These are phyloP conservation scores for Aspergillus awamori DNA, from an alignment of 2,329 filamentous ascomycete genomes.

Conservation along the genomic window DNA sequence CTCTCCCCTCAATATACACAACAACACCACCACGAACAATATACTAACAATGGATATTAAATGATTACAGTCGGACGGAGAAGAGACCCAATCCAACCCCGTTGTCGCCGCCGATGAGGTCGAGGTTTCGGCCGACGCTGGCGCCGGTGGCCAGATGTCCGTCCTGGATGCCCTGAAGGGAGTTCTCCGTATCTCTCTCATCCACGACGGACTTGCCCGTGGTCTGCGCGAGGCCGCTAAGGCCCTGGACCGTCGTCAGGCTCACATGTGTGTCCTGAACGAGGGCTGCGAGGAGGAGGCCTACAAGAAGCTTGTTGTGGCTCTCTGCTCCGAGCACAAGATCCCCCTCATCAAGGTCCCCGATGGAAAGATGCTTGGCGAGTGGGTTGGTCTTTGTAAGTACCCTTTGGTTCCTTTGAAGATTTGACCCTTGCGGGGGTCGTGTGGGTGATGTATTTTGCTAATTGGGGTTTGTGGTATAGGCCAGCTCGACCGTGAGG, in stretches of 20 bases:
- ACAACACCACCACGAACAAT: background rate
- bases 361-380: slow-evolving; percentile 98
- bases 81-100: slow-evolving; percentile 81
- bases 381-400: slow-evolving; percentile 99
- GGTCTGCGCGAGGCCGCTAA: slow-evolving; percentile 98
- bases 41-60: background rate
- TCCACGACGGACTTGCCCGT: slow-evolving; percentile 98
- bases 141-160: slow-evolving; percentile 75
- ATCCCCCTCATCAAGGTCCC: slow-evolving; percentile 99
- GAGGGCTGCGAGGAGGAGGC: slow-evolving; percentile 99
- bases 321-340: slow-evolving; percentile 99
- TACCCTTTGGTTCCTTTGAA: slow-evolving; percentile 38
- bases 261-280: slow-evolving; percentile 99
- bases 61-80: slow-evolving; percentile 80
- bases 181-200: slow-evolving; percentile 96
- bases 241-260: slow-evolving; percentile 96
- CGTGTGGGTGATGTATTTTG: too few species aligned
- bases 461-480: slow-evolving; percentile 2
- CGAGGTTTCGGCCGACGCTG: slow-evolving; percentile 89
- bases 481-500: slow-evolving; percentile 99
- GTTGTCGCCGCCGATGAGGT: slow-evolving; percentile 80
- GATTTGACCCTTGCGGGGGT: too few species aligned
- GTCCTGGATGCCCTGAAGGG: slow-evolving; percentile 98
- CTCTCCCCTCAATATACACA: background rate
- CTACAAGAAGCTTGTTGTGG: slow-evolving; percentile 99